Evolutionary conservation across 2,329 filamentous ascomycete genomes (phyloP).

Genomic region (Macrophomina phaseolina): DNA sequence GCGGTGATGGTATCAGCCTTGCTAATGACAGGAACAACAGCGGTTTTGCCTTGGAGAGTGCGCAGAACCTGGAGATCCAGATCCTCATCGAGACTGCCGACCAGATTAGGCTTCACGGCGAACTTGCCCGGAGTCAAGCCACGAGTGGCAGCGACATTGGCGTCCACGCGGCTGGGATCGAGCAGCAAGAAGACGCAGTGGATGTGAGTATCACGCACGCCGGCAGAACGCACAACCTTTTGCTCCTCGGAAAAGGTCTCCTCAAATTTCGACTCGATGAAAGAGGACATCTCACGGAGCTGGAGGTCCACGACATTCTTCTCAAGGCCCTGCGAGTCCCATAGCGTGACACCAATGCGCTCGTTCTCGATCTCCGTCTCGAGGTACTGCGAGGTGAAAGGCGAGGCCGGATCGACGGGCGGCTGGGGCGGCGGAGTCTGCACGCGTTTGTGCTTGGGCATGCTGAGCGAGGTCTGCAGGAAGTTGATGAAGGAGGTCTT

Average conservation of each 20-base stretch:
- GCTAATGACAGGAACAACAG: conserved; percentile 91
- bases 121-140: conserved; percentile 44
- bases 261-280: conserved; percentile 97
- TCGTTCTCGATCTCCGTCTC: conserved; percentile 95
- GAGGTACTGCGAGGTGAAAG: conserved; percentile 84
- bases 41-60: conserved; percentile 89
- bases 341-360: conserved; percentile 88
- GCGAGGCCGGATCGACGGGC: conserved; percentile 54
- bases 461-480: conserved; percentile 81
- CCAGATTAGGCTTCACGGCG: conserved; percentile 42
- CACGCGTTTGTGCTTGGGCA: conserved; percentile 78
- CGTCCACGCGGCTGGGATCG: conserved; percentile 83
- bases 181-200: conserved; percentile 93
- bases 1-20: conserved; percentile 98
- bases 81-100: conserved; percentile 81
- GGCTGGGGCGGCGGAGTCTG: conserved; percentile 49
- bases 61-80: conserved; percentile 90
- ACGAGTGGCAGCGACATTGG: conserved; percentile 72
- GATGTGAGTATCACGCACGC: conserved; percentile 94
- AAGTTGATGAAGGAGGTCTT: conserved; percentile 98
- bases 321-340: conserved; percentile 95
- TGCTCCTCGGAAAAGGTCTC: conserved; percentile 97
- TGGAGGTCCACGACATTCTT: conserved; percentile 95
- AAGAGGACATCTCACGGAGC: conserved; percentile 85
- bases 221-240: conserved; percentile 92